Evolutionary conservation across 352 stramenopile species (phyloP).

Genomic region (Pythium myriotylum): DNA sequence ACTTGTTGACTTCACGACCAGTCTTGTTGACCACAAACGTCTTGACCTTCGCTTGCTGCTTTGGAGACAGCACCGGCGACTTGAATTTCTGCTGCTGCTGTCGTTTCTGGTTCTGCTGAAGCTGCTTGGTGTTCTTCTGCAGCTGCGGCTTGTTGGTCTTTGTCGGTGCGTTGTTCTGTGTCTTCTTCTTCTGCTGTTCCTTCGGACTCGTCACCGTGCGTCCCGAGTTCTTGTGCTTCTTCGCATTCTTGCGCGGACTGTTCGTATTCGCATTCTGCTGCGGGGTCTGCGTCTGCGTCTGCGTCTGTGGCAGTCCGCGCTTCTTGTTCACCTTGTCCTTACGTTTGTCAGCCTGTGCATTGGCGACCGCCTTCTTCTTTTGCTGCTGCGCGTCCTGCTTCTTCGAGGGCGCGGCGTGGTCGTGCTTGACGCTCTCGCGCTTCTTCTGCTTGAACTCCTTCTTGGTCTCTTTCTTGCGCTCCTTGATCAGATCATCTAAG

Average conservation of each 20-base stretch:
- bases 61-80: conserved; percentile 23
- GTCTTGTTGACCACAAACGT: conserved; percentile 17
- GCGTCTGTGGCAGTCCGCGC: conserved; percentile 15
- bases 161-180: conserved; percentile 1
- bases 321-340: conserved; percentile 30
- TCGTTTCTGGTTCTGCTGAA: too few species aligned
- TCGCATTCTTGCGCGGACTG: conserved; percentile 4
- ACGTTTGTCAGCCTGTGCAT: conserved; percentile 23
- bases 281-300: background rate
- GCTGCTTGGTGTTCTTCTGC: conserved; percentile 15
- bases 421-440: conserved; percentile 30
- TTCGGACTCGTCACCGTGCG: conserved; percentile 22
- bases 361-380: conserved; percentile 19
- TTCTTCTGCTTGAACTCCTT: conserved; percentile 69
- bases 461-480: conserved; percentile 64
- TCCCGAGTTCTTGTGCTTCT: conserved; percentile 10
- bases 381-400: conserved; percentile 35
- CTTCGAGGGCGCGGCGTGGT: conserved; percentile 21
- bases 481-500: conserved; percentile 71
- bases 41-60: conserved; percentile 21
- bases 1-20: conserved; percentile 16
- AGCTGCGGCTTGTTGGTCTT: conserved; percentile 1
- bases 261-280: conserved; percentile 16
- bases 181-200: conserved; percentile 7
- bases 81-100: conserved; percentile 16